Evolutionary conservation across 2,329 filamentous ascomycete species (phyloP).

Genomic region (Penicillium sp.): DNA sequence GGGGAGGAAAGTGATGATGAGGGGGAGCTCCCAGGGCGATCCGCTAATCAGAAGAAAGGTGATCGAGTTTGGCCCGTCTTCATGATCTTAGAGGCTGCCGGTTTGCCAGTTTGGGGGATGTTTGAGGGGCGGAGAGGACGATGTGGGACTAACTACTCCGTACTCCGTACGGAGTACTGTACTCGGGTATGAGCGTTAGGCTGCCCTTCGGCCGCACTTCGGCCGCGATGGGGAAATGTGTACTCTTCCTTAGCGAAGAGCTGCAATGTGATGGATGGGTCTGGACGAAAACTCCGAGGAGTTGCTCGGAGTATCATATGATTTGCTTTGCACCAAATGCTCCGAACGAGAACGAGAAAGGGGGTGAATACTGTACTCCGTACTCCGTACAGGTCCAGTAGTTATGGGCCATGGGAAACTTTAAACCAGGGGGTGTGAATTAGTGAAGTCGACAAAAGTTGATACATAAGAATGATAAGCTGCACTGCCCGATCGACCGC

Average conservation of each 20-base stretch:
- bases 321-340: neutral
- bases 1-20: neutral
- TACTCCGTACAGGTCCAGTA: neutral
- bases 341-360: neutral
- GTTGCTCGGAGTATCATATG: neutral
- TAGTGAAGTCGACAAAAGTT: neutral
- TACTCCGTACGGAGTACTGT: neutral
- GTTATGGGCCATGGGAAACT: neutral
- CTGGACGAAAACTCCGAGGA: neutral
- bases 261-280: neutral
- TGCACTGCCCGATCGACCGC: neutral
- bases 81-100: neutral
- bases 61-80: neutral
- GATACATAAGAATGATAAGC: slow-evolving; percentile 4
- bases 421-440: neutral
- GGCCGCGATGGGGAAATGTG: neutral
- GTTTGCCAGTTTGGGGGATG: neutral
- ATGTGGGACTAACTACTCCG: neutral
- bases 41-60: neutral
- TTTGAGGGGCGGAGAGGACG: neutral
- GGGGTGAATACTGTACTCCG: neutral
- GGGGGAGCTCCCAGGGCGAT: neutral
- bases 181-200: neutral
- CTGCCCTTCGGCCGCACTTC: neutral
- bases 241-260: neutral